Conservation (phyloP, 176 grass and related monocot species). For the Oryza longistaminata region DNA sequence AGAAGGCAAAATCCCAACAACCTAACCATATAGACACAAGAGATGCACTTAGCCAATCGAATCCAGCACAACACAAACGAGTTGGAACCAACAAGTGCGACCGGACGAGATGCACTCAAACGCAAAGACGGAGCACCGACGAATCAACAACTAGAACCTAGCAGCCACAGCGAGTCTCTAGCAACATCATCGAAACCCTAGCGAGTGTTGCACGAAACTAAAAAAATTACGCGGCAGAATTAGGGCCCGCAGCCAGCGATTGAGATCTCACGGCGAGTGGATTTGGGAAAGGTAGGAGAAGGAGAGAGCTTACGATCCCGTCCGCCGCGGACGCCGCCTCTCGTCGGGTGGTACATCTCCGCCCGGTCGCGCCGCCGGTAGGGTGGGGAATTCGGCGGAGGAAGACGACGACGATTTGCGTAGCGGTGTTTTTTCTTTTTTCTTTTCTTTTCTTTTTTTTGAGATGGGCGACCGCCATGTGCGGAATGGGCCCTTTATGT, state of each 20-base stretch:
- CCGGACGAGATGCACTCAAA: background rate
- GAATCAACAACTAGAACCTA: background rate
- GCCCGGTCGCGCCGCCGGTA: background rate
- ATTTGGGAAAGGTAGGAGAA: background rate
- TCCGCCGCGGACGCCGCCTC: slow-evolving; percentile 95
- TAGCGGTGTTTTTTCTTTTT: background rate
- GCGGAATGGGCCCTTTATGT: background rate
- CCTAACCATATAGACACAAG: background rate
- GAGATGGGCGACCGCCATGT: background rate
- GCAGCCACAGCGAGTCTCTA: background rate
- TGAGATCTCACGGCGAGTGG: background rate
- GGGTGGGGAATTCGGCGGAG: background rate
- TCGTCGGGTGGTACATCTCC: slow-evolving; percentile 88
- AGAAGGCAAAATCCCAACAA: background rate
- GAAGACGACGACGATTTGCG: background rate
- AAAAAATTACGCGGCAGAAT: background rate
- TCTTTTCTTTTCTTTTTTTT: background rate
- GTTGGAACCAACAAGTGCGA: background rate
- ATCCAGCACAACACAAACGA: background rate
- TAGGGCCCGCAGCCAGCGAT: background rate
- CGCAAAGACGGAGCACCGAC: background rate
- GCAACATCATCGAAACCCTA: slow-evolving; percentile 37
- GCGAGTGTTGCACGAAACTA: background rate
- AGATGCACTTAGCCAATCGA: background rate
- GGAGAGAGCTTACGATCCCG: slow-evolving; percentile 74